phyloP scores from a whole-genome alignment of 768 basidiomycete species.

The Leccinum broughii region DNA sequence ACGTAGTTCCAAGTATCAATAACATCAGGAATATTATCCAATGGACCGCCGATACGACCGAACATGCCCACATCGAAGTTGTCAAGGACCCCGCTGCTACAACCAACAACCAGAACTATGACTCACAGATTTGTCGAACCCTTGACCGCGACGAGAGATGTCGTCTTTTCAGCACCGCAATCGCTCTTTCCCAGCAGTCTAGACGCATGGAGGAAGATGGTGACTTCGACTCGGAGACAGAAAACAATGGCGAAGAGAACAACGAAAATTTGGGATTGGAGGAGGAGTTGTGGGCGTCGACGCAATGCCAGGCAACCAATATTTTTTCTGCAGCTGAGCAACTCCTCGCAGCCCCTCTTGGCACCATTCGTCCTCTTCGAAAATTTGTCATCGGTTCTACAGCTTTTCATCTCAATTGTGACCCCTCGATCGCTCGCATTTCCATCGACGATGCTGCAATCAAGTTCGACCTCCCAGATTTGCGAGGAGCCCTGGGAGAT shows the following conservation, averaged over 20 bases:
- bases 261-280: too few relatives aligned
- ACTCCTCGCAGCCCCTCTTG: neutral
- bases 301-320: neutral
- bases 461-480: neutral
- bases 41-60: neutral
- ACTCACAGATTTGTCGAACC: neutral
- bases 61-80: neutral
- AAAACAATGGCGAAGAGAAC: neutral
- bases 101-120: neutral
- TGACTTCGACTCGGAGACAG: neutral
- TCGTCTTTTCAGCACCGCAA: neutral
- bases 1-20: neutral
- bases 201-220: neutral
- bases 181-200: neutral
- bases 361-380: neutral
- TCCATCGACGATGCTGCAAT: neutral
- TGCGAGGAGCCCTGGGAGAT: neutral
- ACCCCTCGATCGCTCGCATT: neutral
- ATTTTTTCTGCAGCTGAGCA: neutral
- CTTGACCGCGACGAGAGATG: neutral
- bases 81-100: conserved; percentile 13
- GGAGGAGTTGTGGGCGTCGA: neutral
- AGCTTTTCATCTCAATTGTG: neutral
- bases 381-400: neutral
- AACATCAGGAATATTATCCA: neutral